Conservation (phyloP, 495 filamentous ascomycete species). For the Recurvomyces mirabilis region DNA sequence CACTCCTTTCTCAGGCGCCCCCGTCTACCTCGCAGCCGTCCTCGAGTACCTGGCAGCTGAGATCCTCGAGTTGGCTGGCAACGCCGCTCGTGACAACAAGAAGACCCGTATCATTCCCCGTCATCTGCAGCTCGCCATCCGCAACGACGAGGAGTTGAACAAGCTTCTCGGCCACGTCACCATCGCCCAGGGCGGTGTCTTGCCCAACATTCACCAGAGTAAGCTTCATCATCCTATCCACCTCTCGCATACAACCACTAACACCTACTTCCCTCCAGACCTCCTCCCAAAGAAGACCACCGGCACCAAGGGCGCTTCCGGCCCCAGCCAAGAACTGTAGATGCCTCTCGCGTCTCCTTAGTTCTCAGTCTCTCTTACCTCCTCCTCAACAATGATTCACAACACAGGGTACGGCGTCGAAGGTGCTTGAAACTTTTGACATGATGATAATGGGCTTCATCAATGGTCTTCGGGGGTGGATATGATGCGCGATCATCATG, state of each 20-base stretch:
- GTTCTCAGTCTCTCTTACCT: too few species aligned
- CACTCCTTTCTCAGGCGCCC: slow-evolving; percentile 57
- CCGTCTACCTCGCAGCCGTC: slow-evolving; percentile 95
- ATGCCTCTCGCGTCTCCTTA: slow-evolving; percentile 47
- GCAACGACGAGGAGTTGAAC: slow-evolving; percentile 99
- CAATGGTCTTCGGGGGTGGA: slow-evolving; percentile 12
- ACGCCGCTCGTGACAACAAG: slow-evolving; percentile 99
- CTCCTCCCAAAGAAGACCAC: slow-evolving; percentile 92
- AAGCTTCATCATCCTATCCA: slow-evolving; percentile 34
- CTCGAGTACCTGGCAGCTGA: slow-evolving; percentile 98
- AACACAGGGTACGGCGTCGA: slow-evolving; percentile 11
- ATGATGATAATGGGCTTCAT: slow-evolving; percentile 20
- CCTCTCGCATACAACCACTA: slow-evolving; percentile 28
- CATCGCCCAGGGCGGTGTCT: slow-evolving; percentile 98
- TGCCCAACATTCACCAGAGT: slow-evolving; percentile 98
- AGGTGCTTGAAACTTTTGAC: slow-evolving; percentile 10
- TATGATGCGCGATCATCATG: slow-evolving; percentile 3
- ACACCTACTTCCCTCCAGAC: slow-evolving; percentile 47
- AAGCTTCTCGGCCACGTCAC: slow-evolving; percentile 98
- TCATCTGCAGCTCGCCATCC: slow-evolving; percentile 97
- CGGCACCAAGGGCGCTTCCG: slow-evolving; percentile 72
- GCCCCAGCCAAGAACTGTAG: slow-evolving; percentile 83
- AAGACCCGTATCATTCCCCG: slow-evolving; percentile 99
- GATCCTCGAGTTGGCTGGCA: slow-evolving; percentile 97
- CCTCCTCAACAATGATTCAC: slow-evolving; percentile 18